Evolutionary conservation across 2,329 filamentous ascomycete species (phyloP).

Genomic region (Periconia digitata): DNA sequence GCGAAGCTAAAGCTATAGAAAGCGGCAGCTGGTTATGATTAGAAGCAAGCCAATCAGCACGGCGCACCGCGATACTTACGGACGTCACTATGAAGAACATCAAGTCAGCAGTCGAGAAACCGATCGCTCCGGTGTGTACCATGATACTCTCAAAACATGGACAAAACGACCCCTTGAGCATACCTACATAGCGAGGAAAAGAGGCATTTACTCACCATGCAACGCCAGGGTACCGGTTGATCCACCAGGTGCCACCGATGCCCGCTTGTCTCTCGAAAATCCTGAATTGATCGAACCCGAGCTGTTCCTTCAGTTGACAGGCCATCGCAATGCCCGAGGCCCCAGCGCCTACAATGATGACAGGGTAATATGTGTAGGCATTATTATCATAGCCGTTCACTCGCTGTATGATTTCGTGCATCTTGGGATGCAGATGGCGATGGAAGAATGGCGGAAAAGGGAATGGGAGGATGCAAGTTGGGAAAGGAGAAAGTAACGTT

Average conservation of each 20-base stretch:
- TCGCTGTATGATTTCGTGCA: constrained; percentile 38
- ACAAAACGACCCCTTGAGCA: not conserved
- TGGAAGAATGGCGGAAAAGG: not conserved
- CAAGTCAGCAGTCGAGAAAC: not conserved
- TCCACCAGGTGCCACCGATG: constrained; percentile 66
- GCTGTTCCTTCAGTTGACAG: constrained; percentile 58
- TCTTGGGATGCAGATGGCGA: constrained; percentile 9
- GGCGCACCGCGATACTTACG: constrained; percentile 19
- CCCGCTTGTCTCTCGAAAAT: constrained; percentile 62
- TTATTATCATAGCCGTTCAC: constrained; percentile 42
- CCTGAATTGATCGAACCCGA: constrained; percentile 60
- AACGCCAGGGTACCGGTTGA: constrained; percentile 60
- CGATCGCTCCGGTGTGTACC: not conserved
- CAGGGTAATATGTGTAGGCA: constrained; percentile 49
- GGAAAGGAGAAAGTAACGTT: not conserved
- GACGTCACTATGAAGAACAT: constrained; percentile 36
- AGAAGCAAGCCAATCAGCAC: not conserved
- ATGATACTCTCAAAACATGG: not conserved
- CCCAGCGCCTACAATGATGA: constrained; percentile 63
- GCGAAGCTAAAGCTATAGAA: constrained; percentile 61
- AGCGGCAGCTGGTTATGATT: constrained; percentile 39
- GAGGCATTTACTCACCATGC: constrained; percentile 28
- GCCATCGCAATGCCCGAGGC: constrained; percentile 65
- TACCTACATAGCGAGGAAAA: not conserved
- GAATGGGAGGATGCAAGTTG: not conserved